Evolutionary conservation across 768 basidiomycete genomes (phyloP), one percentile per base, ranked within the genome.

Genomic region (Podaxis sp.): DNA sequence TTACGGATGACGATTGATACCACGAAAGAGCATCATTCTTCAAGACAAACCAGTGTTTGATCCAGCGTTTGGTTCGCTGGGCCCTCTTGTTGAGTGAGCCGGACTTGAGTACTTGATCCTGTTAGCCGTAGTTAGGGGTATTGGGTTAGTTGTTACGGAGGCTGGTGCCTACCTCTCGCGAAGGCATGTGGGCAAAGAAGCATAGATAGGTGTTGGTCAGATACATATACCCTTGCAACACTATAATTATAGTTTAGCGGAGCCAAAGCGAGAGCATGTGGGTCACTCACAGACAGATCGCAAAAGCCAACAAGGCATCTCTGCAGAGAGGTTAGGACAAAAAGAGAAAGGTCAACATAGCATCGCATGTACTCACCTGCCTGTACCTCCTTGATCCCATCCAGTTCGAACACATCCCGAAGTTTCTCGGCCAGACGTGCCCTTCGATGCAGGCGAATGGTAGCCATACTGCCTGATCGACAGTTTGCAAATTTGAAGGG

Each of bases 211-310:
- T 86, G 66, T 91, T 91, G 1, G 96, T 98, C 52, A 98, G 79
- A 72, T 96, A 99, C 85, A 99, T 92, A 70, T 96, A 98, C 1
- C 96, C 96, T 74, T 99, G 96, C 35, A 99, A 80, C 63, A 98
- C 93, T 91, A 71, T 14, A 23, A 23, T 40, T 44, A 44, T 18
- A 58, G 14, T 35, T 57, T 59, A 65, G 48, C 48, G 9, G 57
- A 48, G 36, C 38, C 2, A 21, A 42, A 14, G 36, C 25, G 18
- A 55, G 9, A 61, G 27, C 53, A 32, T 11, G 38, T 13, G 5
- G 14, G 44, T 21, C 37, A 87, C 94, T 82, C 69, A 95, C 94
- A 76, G 64, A 95, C 86, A 53, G 91, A 93, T 54, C 93, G 86
- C 60, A 98, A 75, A 9, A 98, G 77, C 93, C 94, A 98, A 70